A percentile compares a stretch with the other conserved stretches of the same genome.
These are phyloP conservation scores for Pestalotiopsis sp. DNA, from an alignment of 2,329 filamentous ascomycete genomes.

Conservation along the genomic window DNA sequence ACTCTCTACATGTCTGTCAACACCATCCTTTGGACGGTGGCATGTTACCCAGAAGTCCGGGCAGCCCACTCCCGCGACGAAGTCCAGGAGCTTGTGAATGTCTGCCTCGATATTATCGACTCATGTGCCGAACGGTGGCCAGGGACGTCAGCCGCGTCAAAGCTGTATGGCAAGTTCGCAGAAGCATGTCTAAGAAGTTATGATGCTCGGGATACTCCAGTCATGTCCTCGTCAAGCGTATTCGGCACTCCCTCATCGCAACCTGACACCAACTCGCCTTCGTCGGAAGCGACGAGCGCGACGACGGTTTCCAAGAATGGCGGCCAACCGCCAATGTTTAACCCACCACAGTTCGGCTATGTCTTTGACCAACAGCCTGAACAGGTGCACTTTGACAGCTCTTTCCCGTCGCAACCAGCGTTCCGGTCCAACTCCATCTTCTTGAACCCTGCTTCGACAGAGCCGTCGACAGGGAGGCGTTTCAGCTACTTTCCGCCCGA, in stretches of 20 bases:
- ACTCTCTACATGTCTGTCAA: slow-evolving; percentile 91
- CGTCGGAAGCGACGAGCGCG: slow-evolving; percentile 42
- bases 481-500: slow-evolving; percentile 70
- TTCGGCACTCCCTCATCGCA: slow-evolving; percentile 51
- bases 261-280: slow-evolving; percentile 51
- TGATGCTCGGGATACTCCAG: slow-evolving; percentile 57
- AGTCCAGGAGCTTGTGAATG: slow-evolving; percentile 73
- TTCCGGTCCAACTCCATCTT: slow-evolving; percentile 72
- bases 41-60: slow-evolving; percentile 78
- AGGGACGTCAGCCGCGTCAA: slow-evolving; percentile 80
- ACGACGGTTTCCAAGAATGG: slow-evolving; percentile 36
- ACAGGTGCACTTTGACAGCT: slow-evolving; percentile 49
- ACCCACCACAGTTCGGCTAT: slow-evolving; percentile 60
- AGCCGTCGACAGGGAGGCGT: slow-evolving; percentile 53
- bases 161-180: slow-evolving; percentile 86
- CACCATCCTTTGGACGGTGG: slow-evolving; percentile 88
- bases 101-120: slow-evolving; percentile 77
- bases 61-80: slow-evolving; percentile 72
- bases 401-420: slow-evolving; percentile 50
- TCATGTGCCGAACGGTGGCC: slow-evolving; percentile 89
- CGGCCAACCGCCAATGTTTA: slow-evolving; percentile 42
- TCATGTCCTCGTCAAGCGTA: slow-evolving; percentile 33
- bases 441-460: slow-evolving; percentile 57
- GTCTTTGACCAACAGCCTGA: slow-evolving; percentile 61
- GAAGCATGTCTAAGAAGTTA: slow-evolving; percentile 88